These are phyloP conservation scores for Hippophae tibetana DNA, from an alignment of 306 rosid genomes.

Conservation along the genomic window DNA sequence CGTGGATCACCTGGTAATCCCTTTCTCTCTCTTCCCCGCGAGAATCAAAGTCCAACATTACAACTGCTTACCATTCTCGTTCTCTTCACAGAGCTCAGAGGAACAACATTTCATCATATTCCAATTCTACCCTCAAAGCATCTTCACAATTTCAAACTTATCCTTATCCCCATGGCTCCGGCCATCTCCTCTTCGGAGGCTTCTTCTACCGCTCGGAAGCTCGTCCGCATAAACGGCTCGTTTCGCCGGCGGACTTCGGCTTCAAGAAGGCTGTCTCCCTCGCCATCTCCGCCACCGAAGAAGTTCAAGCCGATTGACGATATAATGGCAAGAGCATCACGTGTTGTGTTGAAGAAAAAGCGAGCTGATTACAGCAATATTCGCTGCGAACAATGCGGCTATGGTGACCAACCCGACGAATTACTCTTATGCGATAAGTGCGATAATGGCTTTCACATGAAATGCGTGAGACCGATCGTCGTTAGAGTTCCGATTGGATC, in stretches of 20 bases:
- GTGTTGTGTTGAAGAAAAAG: slow-evolving; percentile 30
- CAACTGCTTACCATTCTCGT: slow-evolving; percentile 24
- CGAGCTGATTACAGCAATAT: slow-evolving; percentile 34
- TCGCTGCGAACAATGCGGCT: slow-evolving; percentile 53
- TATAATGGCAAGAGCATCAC: slow-evolving; percentile 41
- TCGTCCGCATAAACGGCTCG: slow-evolving; percentile 30
- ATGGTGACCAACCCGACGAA: slow-evolving; percentile 59
- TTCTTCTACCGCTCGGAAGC: slow-evolving; percentile 30
- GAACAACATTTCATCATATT: slow-evolving; percentile 6
- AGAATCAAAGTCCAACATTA: neutral
- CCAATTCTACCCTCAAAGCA: slow-evolving; percentile 24
- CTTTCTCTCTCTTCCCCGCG: slow-evolving; percentile 23
- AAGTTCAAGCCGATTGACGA: slow-evolving; percentile 43
- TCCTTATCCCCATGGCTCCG: slow-evolving; percentile 49
- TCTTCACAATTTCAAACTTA: slow-evolving; percentile 5
- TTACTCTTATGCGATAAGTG: slow-evolving; percentile 75
- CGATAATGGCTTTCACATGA: slow-evolving; percentile 73
- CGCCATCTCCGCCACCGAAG: slow-evolving; percentile 21
- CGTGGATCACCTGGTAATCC: slow-evolving; percentile 3
- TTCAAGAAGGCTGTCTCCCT: slow-evolving; percentile 14
- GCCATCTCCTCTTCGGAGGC: slow-evolving; percentile 29
- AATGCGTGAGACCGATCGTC: slow-evolving; percentile 71
- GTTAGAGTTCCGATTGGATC: slow-evolving; percentile 75
- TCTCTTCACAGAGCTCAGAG: slow-evolving; percentile 6
- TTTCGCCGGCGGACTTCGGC: slow-evolving; percentile 39